A percentile compares a stretch with the other conserved stretches of the same genome.
phyloP scores from a whole-genome alignment of 2,329 filamentous ascomycete genomes.

The Cordyceps fumosorosea region DNA sequence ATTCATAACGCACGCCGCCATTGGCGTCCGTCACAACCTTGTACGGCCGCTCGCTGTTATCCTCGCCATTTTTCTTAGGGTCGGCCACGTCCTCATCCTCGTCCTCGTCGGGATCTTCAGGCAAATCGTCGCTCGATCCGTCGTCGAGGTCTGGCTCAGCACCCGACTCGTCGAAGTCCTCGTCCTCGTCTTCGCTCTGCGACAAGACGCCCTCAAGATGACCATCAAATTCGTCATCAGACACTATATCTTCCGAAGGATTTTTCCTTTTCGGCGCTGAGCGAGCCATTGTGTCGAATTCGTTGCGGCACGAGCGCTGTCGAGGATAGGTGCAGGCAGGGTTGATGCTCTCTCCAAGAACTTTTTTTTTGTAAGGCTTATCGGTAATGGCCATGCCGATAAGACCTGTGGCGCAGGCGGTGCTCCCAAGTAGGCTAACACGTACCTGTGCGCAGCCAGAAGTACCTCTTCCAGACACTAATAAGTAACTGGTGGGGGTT shows the following conservation, averaged over 20 bases:
- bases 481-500: not conserved
- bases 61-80: constrained; percentile 25
- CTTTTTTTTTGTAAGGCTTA: constrained; percentile 11
- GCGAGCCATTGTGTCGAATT: constrained; percentile 5
- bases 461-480: not conserved
- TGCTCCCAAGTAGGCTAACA: not conserved
- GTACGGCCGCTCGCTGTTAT: constrained; percentile 41
- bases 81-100: constrained; percentile 25
- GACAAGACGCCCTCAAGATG: constrained; percentile 49
- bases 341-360: constrained; percentile 1
- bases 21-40: constrained; percentile 72
- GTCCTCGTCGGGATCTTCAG: constrained; percentile 22
- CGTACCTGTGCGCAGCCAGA: no score
- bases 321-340: not conserved
- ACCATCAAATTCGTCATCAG: constrained; percentile 56
- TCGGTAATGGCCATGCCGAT: constrained; percentile 1
- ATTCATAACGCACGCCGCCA: constrained; percentile 83
- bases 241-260: constrained; percentile 48
- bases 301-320: not conserved
- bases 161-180: constrained; percentile 31
- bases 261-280: constrained; percentile 56
- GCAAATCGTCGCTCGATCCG: constrained; percentile 25
- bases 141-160: constrained; percentile 32
- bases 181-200: constrained; percentile 48
- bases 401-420: constrained; percentile 2